Percentiles rank a stretch among this genome's conserved stretches.
Conservation (phyloP, 2,329 filamentous ascomycete species). For the Myriosclerotinia curreyana region DNA sequence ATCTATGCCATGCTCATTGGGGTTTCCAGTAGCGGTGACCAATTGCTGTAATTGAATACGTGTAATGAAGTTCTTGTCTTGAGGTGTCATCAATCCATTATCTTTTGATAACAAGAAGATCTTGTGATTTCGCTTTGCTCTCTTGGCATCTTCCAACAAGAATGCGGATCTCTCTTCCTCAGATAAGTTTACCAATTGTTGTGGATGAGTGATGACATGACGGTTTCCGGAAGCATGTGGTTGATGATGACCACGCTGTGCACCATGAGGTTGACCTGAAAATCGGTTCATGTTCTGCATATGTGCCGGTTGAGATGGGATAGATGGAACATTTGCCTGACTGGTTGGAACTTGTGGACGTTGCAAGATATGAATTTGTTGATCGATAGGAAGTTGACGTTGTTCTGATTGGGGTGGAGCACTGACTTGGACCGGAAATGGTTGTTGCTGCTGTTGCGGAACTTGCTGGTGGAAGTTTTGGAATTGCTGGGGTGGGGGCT, state of each 20-base stretch:
- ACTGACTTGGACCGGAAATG: constrained; percentile 31
- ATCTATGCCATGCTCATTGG: constrained; percentile 76
- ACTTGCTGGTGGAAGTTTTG: constrained; percentile 28
- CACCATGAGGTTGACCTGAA: constrained; percentile 47
- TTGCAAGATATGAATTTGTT: constrained; percentile 36
- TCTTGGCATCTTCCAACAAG: constrained; percentile 85
- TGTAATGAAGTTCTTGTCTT: constrained; percentile 99
- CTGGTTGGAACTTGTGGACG: constrained; percentile 31
- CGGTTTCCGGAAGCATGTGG: constrained; percentile 42
- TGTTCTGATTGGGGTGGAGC: constrained; percentile 33
- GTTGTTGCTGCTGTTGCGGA: constrained; percentile 35
- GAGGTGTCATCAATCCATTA: constrained; percentile 97
- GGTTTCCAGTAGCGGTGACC: constrained; percentile 84
- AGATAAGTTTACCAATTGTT: constrained; percentile 72
- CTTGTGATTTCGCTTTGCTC: constrained; percentile 97
- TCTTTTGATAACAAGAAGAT: constrained; percentile 90
- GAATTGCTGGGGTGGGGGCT: constrained; percentile 33
- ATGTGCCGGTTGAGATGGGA: constrained; percentile 62
- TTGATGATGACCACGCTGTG: constrained; percentile 38
- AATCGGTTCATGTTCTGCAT: constrained; percentile 74
- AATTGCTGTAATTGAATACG: constrained; percentile 96
- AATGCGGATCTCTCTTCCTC: constrained; percentile 83
- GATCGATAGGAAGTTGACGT: constrained; percentile 27
- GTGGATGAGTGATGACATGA: constrained; percentile 63
- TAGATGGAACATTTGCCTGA: constrained; percentile 42